Evolutionary conservation across 164 flowering plant species (phyloP), one percentile per base, ranked within the genome.

Genomic region (Berberis vulgaris): DNA sequence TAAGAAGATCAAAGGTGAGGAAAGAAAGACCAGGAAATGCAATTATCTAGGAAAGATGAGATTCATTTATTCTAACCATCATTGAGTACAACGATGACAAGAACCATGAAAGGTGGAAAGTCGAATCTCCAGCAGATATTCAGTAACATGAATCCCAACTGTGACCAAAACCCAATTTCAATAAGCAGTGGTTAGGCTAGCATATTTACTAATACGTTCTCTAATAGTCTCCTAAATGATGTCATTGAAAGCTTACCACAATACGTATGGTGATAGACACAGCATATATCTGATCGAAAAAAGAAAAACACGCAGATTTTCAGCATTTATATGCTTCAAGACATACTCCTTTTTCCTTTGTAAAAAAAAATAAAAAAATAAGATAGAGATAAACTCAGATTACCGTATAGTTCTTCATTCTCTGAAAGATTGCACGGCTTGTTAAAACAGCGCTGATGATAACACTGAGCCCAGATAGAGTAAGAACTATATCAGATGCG

Each of bases 241-340:
- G 46, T 38, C 13, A 39, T 5, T 42, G 54, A 40, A 64, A 68
- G 50, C 89, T 73, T 80, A 85, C 89, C 82, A 85, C 91, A 60
- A 86, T 82, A 76, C 85, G 86, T 3, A 86, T 84, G 1, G 91
- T 86, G 76, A 86, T 86, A 49, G 91, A 86, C 2, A 86, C 85
- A 6, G 88, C 91, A 76, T 86, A 86, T 66, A 86, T 84, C 89
- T 85, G 87, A 39, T 50, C 52, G 43, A 55, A 62, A 43, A 41
- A 68, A 59, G 65, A 2, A 56, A 26, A n/a, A n/a, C n/a, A n/a
- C n/a, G n/a, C n/a, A n/a, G n/a, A n/a, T n/a, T n/a, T n/a, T n/a
- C n/a, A n/a, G n/a, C n/a, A n/a, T n/a, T n/a, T n/a, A n/a, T n/a
- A n/a, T n/a, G n/a, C n/a, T n/a, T n/a, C 4, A 46, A 46, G 5